Percentiles rank a stretch among this genome's conserved stretches.
These are phyloP conservation scores for Pseudohyphozyma bogoriensis DNA, from an alignment of 768 basidiomycete species.

Conservation along the genomic window DNA sequence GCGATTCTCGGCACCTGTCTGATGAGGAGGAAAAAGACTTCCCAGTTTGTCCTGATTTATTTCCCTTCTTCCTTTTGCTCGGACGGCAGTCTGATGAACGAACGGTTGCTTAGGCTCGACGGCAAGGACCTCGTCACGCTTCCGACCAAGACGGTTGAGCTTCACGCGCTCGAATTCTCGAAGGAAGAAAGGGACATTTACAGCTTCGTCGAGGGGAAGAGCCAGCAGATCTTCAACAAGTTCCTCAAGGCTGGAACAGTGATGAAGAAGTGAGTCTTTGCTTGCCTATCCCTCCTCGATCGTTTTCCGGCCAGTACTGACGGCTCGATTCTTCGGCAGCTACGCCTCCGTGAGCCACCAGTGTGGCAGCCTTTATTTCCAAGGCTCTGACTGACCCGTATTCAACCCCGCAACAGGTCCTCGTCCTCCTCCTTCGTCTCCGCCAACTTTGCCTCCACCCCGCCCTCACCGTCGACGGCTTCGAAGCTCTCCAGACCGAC, in stretches of 20 bases:
- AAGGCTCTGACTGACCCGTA: not conserved
- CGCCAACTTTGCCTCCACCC: slow-evolving; percentile 63
- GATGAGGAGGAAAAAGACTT: slow-evolving; percentile 62
- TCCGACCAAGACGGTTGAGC: slow-evolving; percentile 5
- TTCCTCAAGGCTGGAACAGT: slow-evolving; percentile 58
- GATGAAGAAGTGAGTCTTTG: slow-evolving; percentile 54
- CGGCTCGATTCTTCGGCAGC: not conserved
- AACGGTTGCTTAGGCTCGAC: slow-evolving; percentile 48
- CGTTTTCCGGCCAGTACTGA: not conserved
- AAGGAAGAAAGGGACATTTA: slow-evolving; percentile 36
- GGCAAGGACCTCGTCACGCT: slow-evolving; percentile 11
- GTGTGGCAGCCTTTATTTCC: not conserved
- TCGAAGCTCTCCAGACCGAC: slow-evolving; percentile 4
- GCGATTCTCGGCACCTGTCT: slow-evolving; percentile 56
- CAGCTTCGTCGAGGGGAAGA: slow-evolving; percentile 35
- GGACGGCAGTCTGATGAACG: slow-evolving; percentile 21
- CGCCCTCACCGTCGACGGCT: not conserved
- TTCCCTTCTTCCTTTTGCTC: not conserved
- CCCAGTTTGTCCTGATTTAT: not conserved
- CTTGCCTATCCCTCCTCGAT: not conserved
- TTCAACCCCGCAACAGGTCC: slow-evolving; percentile 41
- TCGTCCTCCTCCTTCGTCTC: slow-evolving; percentile 61
- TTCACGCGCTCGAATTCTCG: slow-evolving; percentile 34
- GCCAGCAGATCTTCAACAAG: slow-evolving; percentile 35
- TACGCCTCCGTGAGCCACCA: not conserved